These are phyloP conservation scores for Vitis riparia DNA, from an alignment of 164 flowering plant genomes.

Conservation along the genomic window DNA sequence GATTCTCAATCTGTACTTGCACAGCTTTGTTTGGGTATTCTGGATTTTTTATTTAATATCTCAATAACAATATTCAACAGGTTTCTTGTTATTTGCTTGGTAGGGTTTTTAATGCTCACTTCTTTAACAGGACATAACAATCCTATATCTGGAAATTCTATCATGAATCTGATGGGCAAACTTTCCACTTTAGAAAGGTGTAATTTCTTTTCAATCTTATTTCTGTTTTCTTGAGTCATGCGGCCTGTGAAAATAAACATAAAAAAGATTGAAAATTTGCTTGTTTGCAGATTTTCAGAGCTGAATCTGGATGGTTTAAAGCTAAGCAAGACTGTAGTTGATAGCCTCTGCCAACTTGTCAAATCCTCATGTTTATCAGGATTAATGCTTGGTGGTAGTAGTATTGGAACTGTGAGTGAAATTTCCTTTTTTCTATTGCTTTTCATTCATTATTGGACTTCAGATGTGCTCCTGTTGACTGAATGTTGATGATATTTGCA, in stretches of 20 bases:
- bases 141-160: constrained; percentile 65
- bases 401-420: constrained; percentile 72
- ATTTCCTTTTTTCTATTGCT: background rate
- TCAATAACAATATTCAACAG: background rate
- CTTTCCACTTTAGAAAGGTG: constrained; percentile 72
- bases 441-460: background rate
- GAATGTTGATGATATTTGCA: constrained; percentile 21
- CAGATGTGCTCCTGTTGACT: background rate
- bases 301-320: constrained; percentile 71
- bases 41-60: background rate
- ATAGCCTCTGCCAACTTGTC: constrained; percentile 71
- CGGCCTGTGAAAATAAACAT: background rate
- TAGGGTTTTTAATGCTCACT: background rate
- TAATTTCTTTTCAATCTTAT: background rate
- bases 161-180: constrained; percentile 56
- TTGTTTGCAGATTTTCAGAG: constrained; percentile 66
- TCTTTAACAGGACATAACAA: constrained; percentile 63
- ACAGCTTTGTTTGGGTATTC: constrained; percentile 75
- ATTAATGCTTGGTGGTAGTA: constrained; percentile 67
- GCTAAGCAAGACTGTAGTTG: constrained; percentile 62
- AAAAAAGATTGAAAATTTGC: background rate
- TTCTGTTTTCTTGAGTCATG: background rate
- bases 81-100: background rate
- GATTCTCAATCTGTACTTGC: constrained; percentile 58
- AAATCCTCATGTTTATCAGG: constrained; percentile 57